Conservation (phyloP, 768 basidiomycete genomes). For the Pulveroboletus sp. region DNA sequence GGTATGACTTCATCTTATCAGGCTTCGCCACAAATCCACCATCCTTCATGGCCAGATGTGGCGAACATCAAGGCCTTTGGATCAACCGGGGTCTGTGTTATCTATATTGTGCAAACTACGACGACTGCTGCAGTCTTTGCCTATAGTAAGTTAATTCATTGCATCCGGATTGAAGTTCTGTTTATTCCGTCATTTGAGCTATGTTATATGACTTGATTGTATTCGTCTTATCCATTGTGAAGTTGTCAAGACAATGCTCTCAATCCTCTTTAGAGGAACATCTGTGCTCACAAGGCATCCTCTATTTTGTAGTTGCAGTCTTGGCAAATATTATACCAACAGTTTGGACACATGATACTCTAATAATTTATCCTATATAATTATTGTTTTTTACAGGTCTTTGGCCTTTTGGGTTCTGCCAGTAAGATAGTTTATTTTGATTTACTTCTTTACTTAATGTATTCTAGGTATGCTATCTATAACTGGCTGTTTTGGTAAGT, state of each 20-base stretch:
- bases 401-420: neutral
- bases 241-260: neutral
- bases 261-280: neutral
- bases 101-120: neutral
- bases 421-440: neutral
- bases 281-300: neutral
- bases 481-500: slow-evolving; percentile 2
- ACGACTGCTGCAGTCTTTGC: no score
- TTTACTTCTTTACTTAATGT: neutral
- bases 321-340: slow-evolving; percentile 7
- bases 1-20: neutral
- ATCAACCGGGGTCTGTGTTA: neutral
- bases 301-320: slow-evolving; percentile 2
- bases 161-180: neutral
- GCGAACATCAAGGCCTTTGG: neutral
- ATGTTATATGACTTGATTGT: neutral
- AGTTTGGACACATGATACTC: neutral
- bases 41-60: neutral
- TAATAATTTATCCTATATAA: no score
- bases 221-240: neutral
- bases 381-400: slow-evolving; percentile 4
- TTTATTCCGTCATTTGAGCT: neutral
- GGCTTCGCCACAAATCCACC: no score
- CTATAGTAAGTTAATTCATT: neutral
- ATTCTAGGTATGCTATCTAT: slow-evolving; percentile 4